Evolutionary conservation across 192 early-diverging fungal species (phyloP).

Genomic region (Gonapodya prolifera): DNA sequence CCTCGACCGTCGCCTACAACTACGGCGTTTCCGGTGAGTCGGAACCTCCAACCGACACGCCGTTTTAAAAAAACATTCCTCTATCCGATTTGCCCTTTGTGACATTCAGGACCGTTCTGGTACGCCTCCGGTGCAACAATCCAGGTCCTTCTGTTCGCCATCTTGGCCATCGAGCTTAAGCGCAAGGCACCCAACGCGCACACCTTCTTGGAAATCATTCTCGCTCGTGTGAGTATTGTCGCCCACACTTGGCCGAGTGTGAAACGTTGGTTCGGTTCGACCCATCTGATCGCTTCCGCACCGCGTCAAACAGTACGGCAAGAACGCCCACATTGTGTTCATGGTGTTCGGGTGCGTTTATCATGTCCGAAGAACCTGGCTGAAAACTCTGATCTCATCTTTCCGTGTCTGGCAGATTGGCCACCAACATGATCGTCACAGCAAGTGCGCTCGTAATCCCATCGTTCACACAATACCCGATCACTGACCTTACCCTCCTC

Average conservation of each 20-base stretch:
- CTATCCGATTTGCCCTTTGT: not conserved
- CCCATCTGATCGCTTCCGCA: constrained; percentile 13
- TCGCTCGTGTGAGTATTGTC: constrained; percentile 45
- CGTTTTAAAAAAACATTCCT: not conserved
- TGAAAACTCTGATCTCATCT: not conserved
- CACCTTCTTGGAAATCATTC: constrained; percentile 58
- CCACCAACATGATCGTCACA: constrained; percentile 43
- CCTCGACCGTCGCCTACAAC: constrained; percentile 54
- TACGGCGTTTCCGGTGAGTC: constrained; percentile 42
- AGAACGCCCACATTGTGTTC: not conserved
- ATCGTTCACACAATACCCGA: not conserved
- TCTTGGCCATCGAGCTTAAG: constrained; percentile 62
- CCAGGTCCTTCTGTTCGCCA: constrained; percentile 57
- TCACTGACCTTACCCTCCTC: not conserved
- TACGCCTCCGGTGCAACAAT: constrained; percentile 57
- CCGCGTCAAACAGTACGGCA: constrained; percentile 26
- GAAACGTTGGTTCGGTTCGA: constrained; percentile 22
- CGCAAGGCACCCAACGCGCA: constrained; percentile 60
- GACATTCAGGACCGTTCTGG: constrained; percentile 31
- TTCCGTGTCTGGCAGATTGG: not conserved
- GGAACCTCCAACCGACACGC: too few species aligned
- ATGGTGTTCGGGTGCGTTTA: not conserved
- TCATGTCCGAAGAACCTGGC: too few species aligned
- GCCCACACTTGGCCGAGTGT: constrained; percentile 47
- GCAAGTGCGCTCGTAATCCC: constrained; percentile 47